These are phyloP conservation scores for Claviceps spartinae DNA, from an alignment of 2,329 filamentous ascomycete species.

Conservation along the genomic window DNA sequence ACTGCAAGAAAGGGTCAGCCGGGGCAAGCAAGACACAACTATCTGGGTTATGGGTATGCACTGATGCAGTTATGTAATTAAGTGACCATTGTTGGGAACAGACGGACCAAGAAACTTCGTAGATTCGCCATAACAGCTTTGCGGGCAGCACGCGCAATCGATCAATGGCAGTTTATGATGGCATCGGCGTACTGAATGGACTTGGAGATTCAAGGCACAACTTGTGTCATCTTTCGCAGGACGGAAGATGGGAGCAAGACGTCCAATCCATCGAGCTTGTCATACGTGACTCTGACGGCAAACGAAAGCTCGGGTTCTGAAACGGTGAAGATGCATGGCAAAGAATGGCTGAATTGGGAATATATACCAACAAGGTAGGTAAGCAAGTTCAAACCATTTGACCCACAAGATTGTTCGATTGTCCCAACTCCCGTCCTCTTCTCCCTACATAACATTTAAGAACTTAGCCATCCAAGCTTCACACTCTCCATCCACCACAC, in stretches of 20 bases:
- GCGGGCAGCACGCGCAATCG: background rate
- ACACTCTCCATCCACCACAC: background rate
- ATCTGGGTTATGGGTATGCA: too few species aligned
- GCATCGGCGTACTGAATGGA: background rate
- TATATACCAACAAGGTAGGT: too few species aligned
- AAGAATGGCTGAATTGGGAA: too few species aligned
- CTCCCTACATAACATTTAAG: background rate
- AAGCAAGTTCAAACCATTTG: too few species aligned
- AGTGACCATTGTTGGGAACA: background rate
- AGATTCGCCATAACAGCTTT: background rate
- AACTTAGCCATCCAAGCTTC: background rate
- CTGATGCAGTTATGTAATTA: too few species aligned
- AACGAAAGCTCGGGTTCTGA: background rate
- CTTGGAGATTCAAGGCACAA: too few species aligned
- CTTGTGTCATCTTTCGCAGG: too few species aligned
- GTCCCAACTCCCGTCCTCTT: too few species aligned
- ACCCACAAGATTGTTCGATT: too few species aligned
- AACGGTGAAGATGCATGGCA: too few species aligned
- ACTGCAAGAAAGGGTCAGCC: slow-evolving; percentile 10
- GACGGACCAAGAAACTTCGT: background rate
- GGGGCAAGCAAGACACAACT: too few species aligned
- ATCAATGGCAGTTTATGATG: background rate
- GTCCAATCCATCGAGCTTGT: background rate
- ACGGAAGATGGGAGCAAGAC: too few species aligned
- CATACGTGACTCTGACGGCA: background rate